Base-by-base conservation (phyloP, 1,284 basidiomycete genomes). In the Phenoliferia sp. region DNA sequence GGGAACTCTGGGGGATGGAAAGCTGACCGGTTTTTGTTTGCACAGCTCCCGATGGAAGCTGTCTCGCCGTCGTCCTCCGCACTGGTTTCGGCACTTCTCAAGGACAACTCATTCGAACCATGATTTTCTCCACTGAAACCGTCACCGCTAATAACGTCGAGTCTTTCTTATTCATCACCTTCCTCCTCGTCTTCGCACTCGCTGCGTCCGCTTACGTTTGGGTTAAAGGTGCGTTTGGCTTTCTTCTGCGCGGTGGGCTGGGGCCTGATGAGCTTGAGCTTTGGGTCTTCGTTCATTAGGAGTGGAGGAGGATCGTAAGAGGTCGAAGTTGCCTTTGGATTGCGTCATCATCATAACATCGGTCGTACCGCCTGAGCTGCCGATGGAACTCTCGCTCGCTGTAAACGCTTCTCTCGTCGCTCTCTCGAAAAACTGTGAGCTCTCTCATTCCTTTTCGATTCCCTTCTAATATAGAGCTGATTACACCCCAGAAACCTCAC, bases 31-130 rank as follows among this genome's bases (percentile, higher is more conserved):
- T n/a, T n/a, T n/a, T n/a, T n/a, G n/a, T n/a, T n/a, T n/a, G n/a
- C n/a, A n/a, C n/a, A 71, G 91, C 92, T 1, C 73, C 73, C 15
- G 92, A 94, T 1, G 92, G 95, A 76, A 87, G 85, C 26, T 94
- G 92, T 78, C 86, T 95, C 29, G 93, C 92, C 10, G 83, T 94
- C 48, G 92, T 97, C 9, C 84, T 96, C 48, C 87, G 92, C 67
- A 96, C 94, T 22, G 94, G 94, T 4, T 97, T 97, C 77, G 94
- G 94, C 28, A 97, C 94, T 3, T 88, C 92, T 1, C 94, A 97
- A 79, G 94, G 94, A 62, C 92, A 95, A 79, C 86, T 97, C 57
- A 92, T 97, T 44, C 84, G 94, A 73, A 97, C 94, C 0, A 97
- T 97, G 94, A 93, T 97, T 70, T 97, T 96, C 82, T 94, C 91